These are phyloP conservation scores for Colletotrichum agaves DNA, from an alignment of 2,329 filamentous ascomycete genomes.

Conservation along the genomic window DNA sequence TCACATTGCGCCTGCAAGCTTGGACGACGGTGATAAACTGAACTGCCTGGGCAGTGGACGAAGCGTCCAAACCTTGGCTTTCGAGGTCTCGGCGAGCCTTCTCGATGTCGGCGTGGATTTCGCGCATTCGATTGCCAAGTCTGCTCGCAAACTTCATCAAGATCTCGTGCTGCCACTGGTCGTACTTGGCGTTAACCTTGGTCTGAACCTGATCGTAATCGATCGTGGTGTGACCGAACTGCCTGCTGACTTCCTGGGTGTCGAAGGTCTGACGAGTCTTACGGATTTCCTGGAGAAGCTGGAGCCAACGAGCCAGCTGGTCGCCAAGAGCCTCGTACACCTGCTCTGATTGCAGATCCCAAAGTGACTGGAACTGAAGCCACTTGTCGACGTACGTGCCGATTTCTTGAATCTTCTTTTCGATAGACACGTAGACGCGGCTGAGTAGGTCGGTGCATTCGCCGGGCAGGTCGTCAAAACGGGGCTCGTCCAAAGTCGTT, in stretches of 20 bases:
- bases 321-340: constrained; percentile 94
- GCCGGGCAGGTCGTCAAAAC: constrained; percentile 86
- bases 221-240: constrained; percentile 93
- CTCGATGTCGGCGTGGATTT: constrained; percentile 91
- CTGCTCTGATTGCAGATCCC: constrained; percentile 96
- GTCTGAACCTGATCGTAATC: constrained; percentile 99
- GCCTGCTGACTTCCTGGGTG: constrained; percentile 91
- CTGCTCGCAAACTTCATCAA: constrained; percentile 91
- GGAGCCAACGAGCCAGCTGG: constrained; percentile 91
- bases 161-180: constrained; percentile 99
- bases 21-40: constrained; percentile 99
- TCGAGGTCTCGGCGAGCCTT: constrained; percentile 92
- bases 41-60: constrained; percentile 95
- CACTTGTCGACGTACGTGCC: constrained; percentile 94
- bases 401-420: constrained; percentile 83
- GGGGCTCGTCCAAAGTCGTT: constrained; percentile 69
- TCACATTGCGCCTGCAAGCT: constrained; percentile 93
- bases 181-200: constrained; percentile 98
- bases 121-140: constrained; percentile 88
- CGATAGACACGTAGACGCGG: constrained; percentile 84
- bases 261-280: constrained; percentile 97
- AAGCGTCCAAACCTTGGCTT: constrained; percentile 89
- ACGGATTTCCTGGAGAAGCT: constrained; percentile 95
- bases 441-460: constrained; percentile 83
- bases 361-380: constrained; percentile 97